These are phyloP conservation scores for Colletotrichum spaethianum DNA, from an alignment of 2,329 filamentous ascomycete species.

Conservation along the genomic window DNA sequence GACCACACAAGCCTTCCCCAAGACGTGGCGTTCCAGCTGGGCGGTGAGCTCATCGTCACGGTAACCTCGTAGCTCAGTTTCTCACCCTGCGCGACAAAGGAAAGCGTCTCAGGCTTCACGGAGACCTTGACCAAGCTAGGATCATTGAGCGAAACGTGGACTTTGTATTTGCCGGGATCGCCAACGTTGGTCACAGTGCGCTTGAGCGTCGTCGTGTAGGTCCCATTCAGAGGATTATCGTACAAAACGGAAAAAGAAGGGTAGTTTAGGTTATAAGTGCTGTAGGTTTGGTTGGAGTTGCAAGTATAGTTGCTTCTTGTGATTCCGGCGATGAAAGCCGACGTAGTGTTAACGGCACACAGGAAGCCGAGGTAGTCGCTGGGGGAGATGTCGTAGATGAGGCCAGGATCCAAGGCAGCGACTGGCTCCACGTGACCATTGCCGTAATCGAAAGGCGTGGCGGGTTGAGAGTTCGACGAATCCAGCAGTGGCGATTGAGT, in stretches of 20 bases:
- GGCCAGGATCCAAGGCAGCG: constrained; percentile 44
- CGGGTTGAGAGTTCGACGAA: neutral
- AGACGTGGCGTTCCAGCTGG: neutral
- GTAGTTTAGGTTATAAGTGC: constrained; percentile 38
- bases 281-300: constrained; percentile 14
- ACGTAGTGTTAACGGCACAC: constrained; percentile 45
- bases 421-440: constrained; percentile 42
- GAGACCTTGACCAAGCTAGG: constrained; percentile 4
- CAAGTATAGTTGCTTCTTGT: constrained; percentile 33
- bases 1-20: constrained; percentile 37
- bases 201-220: constrained; percentile 37
- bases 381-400: constrained; percentile 42
- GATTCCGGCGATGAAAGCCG: constrained; percentile 27
- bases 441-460: constrained; percentile 30
- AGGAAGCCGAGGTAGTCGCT: constrained; percentile 45
- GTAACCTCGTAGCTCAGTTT: constrained; percentile 14
- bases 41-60: neutral
- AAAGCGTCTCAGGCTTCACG: constrained; percentile 17
- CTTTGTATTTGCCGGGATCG: constrained; percentile 26
- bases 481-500: constrained; percentile 2
- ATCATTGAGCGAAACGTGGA: constrained; percentile 20
- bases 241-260: constrained; percentile 36
- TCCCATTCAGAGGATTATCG: constrained; percentile 13
- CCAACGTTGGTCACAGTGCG: constrained; percentile 37
- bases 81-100: neutral